These are phyloP conservation scores for Aspergillus flavus DNA, from an alignment of 2,329 filamentous ascomycete genomes.

Conservation along the genomic window DNA sequence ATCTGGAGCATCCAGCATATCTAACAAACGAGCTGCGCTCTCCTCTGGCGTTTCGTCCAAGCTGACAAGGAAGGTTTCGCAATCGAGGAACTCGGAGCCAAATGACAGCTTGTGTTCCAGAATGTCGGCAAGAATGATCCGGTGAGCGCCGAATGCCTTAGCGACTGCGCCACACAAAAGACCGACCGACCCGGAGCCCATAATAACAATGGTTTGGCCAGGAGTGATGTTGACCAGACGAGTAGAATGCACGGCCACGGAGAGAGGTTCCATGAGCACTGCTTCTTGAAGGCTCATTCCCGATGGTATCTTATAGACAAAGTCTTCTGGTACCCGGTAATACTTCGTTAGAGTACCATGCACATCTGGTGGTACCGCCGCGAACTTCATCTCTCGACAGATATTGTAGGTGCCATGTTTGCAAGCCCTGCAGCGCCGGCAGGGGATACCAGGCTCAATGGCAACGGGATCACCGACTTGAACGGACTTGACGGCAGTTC, in stretches of 20 bases:
- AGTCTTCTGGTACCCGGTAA: constrained; percentile 43
- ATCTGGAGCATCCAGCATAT: constrained; percentile 40
- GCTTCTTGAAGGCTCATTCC: constrained; percentile 44
- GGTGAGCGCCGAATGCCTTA: constrained; percentile 60
- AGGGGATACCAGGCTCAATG: constrained; percentile 43
- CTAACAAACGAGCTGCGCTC: constrained; percentile 33
- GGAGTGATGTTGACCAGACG: constrained; percentile 39
- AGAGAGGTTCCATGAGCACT: constrained; percentile 49
- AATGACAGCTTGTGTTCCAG: constrained; percentile 62
- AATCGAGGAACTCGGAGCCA: constrained; percentile 28
- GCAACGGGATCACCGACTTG: constrained; percentile 37
- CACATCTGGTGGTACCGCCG: constrained; percentile 40
- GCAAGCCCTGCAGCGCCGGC: constrained; percentile 40
- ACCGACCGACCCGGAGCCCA: constrained; percentile 65
- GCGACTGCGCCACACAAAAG: constrained; percentile 65
- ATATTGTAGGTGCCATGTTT: constrained; percentile 46
- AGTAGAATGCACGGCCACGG: constrained; percentile 48
- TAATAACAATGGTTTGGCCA: constrained; percentile 51
- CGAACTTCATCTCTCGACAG: constrained; percentile 44
- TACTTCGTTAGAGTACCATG: constrained; percentile 46
- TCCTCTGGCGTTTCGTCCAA: constrained; percentile 19
- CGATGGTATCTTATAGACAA: constrained; percentile 44
- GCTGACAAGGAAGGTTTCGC: constrained; percentile 23
- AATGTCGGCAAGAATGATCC: constrained; percentile 63
- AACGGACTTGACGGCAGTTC: constrained; percentile 29